These are phyloP conservation scores for Solanum megistacrolobum DNA, from an alignment of 257 asterid genomes.

Conservation along the genomic window DNA sequence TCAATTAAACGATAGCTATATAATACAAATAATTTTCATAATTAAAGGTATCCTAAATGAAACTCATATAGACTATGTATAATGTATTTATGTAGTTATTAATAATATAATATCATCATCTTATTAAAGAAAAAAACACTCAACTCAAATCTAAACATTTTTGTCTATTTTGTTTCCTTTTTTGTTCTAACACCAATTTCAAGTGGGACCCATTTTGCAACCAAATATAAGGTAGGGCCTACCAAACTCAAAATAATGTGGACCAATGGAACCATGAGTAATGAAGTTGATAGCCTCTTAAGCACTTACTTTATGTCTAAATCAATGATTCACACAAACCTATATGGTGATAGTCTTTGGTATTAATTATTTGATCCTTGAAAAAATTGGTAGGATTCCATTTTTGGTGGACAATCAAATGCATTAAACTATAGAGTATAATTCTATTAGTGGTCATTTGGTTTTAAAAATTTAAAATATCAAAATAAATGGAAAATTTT, in stretches of 20 bases:
- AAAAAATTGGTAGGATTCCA: conserved; percentile 1
- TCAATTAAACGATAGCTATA: not conserved
- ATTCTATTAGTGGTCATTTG: not conserved
- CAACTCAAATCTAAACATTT: not conserved
- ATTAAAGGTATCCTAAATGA: not conserved
- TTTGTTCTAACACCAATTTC: not conserved
- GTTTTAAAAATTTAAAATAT: too few species aligned
- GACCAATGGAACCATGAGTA: not conserved
- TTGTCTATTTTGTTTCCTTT: not conserved
- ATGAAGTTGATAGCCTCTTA: conserved; percentile 5
- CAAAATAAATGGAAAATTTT: not conserved
- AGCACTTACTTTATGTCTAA: conserved; percentile 10
- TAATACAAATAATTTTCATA: not conserved
- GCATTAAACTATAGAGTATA: not conserved
- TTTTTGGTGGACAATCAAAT: not conserved
- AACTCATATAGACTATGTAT: not conserved
- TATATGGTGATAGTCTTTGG: conserved; percentile 1
- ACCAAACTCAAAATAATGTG: conserved; percentile 1
- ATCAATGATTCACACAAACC: conserved; percentile 5
- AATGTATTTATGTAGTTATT: not conserved
- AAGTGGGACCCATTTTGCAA: not conserved
- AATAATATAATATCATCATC: not conserved
- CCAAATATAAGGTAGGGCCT: not conserved
- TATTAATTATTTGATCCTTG: conserved; percentile 5
- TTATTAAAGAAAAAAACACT: not conserved